These are phyloP conservation scores for Trichoderma hamatum DNA, from an alignment of 2,329 filamentous ascomycete species.

Conservation along the genomic window DNA sequence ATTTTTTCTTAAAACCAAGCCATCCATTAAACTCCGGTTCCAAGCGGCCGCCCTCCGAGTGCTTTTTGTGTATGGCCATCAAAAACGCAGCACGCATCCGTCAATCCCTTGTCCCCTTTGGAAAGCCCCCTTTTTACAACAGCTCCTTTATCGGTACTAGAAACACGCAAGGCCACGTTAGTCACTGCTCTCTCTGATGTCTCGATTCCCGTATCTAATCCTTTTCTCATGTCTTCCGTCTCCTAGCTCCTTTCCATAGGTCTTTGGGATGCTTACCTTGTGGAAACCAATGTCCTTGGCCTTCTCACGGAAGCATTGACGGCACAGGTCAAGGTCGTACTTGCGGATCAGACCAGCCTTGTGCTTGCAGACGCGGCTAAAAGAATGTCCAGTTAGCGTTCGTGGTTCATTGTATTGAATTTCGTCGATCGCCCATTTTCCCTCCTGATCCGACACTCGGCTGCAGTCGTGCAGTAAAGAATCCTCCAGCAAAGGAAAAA, in stretches of 20 bases:
- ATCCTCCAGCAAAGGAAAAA: not conserved
- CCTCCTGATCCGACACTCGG: conserved; percentile 4
- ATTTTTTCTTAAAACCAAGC: conserved; percentile 49
- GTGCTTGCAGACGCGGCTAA: conserved; percentile 79
- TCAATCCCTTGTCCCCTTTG: conserved; percentile 32
- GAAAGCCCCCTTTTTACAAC: conserved; percentile 22
- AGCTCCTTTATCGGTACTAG: conserved; percentile 45
- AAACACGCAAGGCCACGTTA: conserved; percentile 29
- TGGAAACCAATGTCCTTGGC: conserved; percentile 72
- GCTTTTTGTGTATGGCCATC: conserved; percentile 43
- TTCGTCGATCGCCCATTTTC: conserved; percentile 10
- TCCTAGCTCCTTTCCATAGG: not conserved
- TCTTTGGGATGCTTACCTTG: conserved; percentile 56
- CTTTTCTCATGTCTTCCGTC: not conserved
- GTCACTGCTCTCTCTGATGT: conserved; percentile 14
- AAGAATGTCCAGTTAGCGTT: conserved; percentile 36
- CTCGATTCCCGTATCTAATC: not conserved
- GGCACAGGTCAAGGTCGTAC: conserved; percentile 92
- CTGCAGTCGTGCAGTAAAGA: conserved; percentile 4
- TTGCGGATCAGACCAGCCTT: conserved; percentile 99
- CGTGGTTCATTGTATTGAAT: not conserved
- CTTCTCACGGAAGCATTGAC: conserved; percentile 79
- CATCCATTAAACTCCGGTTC: conserved; percentile 52
- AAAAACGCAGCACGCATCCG: conserved; percentile 32
- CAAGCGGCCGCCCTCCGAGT: conserved; percentile 49